Evolutionary conservation across 1,284 basidiomycete genomes (phyloP).

Genomic region (Schizophyllum amplum): DNA sequence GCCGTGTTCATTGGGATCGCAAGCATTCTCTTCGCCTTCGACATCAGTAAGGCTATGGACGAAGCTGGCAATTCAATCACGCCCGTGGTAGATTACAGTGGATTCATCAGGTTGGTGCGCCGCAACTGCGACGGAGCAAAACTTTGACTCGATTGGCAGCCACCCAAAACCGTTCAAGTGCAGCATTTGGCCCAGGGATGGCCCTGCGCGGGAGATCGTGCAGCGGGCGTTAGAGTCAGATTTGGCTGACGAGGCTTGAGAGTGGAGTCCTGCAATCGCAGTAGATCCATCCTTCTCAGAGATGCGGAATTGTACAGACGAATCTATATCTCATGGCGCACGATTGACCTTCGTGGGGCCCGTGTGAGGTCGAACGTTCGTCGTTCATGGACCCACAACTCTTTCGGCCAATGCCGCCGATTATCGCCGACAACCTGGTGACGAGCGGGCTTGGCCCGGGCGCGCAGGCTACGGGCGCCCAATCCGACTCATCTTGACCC

Average conservation of each 20-base stretch:
- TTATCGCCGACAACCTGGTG: not conserved
- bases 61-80: conserved; percentile 16
- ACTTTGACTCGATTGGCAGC: not conserved
- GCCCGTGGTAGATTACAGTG: conserved; percentile 14
- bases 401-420: not conserved
- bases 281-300: no score
- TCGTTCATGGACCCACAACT: not conserved
- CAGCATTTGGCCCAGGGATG: not conserved
- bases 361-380: not conserved
- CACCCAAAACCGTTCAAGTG: not conserved
- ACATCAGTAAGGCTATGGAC: conserved; percentile 17
- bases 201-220: not conserved
- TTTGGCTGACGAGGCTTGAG: no score
- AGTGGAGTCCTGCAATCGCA: no score
- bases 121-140: not conserved
- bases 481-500: no score
- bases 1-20: conserved; percentile 19
- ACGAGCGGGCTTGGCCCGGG: no score
- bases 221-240: not conserved
- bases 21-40: conserved; percentile 17
- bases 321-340: no score
- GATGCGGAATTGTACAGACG: no score
- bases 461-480: no score
- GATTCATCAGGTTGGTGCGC: not conserved
- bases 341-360: no score